Conservation (phyloP, 768 basidiomycete species). For the Rhodotorula kratochvilovae region DNA sequence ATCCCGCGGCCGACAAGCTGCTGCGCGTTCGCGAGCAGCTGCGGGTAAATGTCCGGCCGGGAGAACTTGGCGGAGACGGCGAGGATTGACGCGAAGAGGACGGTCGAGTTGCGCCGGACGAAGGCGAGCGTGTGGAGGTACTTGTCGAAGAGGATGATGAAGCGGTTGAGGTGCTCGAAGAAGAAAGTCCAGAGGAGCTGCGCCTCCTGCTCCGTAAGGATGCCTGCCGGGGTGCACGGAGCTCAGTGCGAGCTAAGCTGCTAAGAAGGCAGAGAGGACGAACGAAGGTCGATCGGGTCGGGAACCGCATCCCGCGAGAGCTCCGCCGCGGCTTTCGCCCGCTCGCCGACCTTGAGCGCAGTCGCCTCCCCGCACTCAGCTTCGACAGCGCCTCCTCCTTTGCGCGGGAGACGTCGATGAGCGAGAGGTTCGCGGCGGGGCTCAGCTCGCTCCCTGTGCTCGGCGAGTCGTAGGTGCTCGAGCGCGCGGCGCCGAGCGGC, state of each 20-base stretch:
- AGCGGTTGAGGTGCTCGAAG: constrained; percentile 7
- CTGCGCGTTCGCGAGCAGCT: constrained; percentile 18
- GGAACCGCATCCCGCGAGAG: background rate
- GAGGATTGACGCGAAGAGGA: constrained; percentile 26
- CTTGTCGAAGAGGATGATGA: constrained; percentile 18
- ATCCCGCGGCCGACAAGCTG: constrained; percentile 29
- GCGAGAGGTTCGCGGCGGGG: background rate
- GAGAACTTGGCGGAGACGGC: constrained; percentile 34
- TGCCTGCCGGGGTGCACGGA: no score
- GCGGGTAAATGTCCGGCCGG: constrained; percentile 19
- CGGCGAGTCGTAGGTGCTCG: background rate
- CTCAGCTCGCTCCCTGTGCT: background rate
- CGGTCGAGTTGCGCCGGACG: constrained; percentile 10
- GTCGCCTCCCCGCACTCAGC: background rate
- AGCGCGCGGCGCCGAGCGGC: no score
- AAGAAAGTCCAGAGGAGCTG: background rate
- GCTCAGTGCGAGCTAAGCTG: no score
- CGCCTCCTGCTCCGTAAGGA: constrained; percentile 26
- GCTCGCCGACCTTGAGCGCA: background rate
- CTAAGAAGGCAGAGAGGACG: no score
- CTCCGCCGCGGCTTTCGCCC: background rate
- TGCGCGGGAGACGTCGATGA: background rate
- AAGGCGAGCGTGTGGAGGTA: constrained; percentile 16
- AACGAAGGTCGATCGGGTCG: background rate
- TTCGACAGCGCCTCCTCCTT: constrained; percentile 4